Base-by-base conservation (phyloP, 2,329 filamentous ascomycete species). In the Apiospora saccharicola region DNA sequence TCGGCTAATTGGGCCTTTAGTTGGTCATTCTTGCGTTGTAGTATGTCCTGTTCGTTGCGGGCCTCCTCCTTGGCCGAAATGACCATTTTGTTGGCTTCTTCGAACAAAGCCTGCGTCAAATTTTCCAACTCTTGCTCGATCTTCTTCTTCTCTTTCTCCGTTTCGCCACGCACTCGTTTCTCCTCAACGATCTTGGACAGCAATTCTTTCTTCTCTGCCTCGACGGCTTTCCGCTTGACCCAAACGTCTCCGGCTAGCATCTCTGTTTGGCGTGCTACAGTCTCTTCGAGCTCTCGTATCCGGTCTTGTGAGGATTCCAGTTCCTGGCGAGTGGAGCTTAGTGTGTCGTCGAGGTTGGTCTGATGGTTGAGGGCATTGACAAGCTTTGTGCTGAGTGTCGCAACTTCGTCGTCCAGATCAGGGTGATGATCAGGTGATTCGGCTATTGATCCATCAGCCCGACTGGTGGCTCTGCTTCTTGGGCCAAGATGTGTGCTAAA, bases 61-160 rank as follows among this genome's bases (percentile, higher is more conserved):
- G 96, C 95, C 74, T 98, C 94, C 81, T 95, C 94, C 79, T 97
- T 94, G 49, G 96, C 96, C 22, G 90, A 91, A 53, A 96, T 94
- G 70, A 99, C 96, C 96, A 99, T 98, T 87, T 93, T 95, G 84
- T 99, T 98, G 69, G 96, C 96, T 85, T 99, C 96, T 80, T 98
- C 95, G 75, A 99, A 99, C n/a, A 99, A 88, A 41, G 94, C 95
- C 1, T 94, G 91, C 0, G 96, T 98, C 75, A 99, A 83, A 70
- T 91, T 94, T 83, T 98, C 96, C 67, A 99, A 85, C 82, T 99
- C 96, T 76, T 93, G 91, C 81, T 99, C 96, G 43, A 98, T 98
- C 75, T 91, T 91, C 82, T 93, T 94, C 86, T 96, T 98, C 71
- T 94, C 93, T 80, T 90, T 91, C 79, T 95, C 93, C 14, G 89